Evolutionary conservation across 495 filamentous ascomycete genomes (phyloP), one percentile per base, ranked within the genome.

Genomic region (Gamarada debralockiae): DNA sequence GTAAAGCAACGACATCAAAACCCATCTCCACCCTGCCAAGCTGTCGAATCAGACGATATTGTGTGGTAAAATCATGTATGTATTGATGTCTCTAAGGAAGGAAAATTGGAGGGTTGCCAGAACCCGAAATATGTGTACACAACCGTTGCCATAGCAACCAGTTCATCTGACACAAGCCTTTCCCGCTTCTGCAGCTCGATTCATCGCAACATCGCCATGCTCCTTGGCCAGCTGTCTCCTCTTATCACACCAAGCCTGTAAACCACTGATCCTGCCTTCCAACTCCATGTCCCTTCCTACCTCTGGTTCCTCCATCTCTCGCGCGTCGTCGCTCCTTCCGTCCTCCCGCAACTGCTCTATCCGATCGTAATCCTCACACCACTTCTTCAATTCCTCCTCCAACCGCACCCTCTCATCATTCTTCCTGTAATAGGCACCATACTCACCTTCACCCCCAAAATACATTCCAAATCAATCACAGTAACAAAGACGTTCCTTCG

Each of bases 381-480:
- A 81, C 3, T 73, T 63, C n/a, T 67, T 58, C 42, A 85, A 40
- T 38, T 80, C 74, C 14, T 73, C 55, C 42, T 81, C 69, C 17
- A 77, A 57, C 18, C 74, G 59, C 3, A 68, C 41, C 42, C 70
- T 70, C 52, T 72, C 56, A 6, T 65, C 57, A 29, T 71, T 64
- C 29, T 73, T 45, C 23, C 70, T 66, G 14, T 74, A 65, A 52
- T 72, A 89, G 0, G 62, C 58, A 8, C 74, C 60, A 38, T 75
- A 87, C 49, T 76, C 65, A 0, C 72, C 66, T 17, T 78, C 72
- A 1, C 78, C 76, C 4, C 81, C 87, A 58, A 91, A 92, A 59
- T 88, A 92, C n/a, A 84, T 70, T 0, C 87, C 87, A 45, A 83
- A 92, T 15, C 80, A 85, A 53, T 89, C 84, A 62, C 88, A 92